Evolutionary conservation across 192 early-diverging fungal species (phyloP).

Genomic region (Podila minutissima): DNA sequence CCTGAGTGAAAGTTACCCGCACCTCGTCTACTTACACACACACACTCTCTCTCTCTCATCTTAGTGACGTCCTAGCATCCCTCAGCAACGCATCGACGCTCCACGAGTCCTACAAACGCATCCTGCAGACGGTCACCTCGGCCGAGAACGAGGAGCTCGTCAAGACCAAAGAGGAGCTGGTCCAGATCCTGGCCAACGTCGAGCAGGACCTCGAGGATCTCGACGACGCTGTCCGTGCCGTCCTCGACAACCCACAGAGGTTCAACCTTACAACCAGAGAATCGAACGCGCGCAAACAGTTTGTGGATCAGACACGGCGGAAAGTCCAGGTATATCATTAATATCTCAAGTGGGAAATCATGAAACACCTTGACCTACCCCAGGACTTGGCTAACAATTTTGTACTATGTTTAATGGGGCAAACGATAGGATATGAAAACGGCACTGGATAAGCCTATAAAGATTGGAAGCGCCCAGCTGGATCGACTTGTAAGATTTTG

Average conservation of each 20-base stretch:
- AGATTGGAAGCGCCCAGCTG: conserved; percentile 37
- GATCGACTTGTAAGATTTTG: conserved; percentile 14
- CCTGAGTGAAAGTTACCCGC: too few relatives aligned
- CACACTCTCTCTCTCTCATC: neutral
- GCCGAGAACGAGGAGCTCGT: conserved; percentile 62
- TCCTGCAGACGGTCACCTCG: conserved; percentile 63
- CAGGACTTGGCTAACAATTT: too few relatives aligned
- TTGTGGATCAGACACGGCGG: conserved; percentile 41
- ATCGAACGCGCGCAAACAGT: conserved; percentile 51
- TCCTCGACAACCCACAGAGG: conserved; percentile 50
- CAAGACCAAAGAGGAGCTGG: conserved; percentile 64
- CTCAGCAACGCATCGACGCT: conserved; percentile 54
- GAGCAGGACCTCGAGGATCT: conserved; percentile 64
- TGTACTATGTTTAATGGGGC: too few relatives aligned
- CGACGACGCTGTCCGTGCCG: conserved; percentile 60
- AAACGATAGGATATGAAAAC: conserved; percentile 36
- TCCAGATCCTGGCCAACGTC: conserved; percentile 47
- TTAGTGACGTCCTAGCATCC: conserved; percentile 56
- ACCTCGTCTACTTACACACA: neutral
- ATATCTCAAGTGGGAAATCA: too few relatives aligned
- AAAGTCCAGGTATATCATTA: conserved; percentile 24
- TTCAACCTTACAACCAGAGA: conserved; percentile 54
- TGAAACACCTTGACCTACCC: too few relatives aligned
- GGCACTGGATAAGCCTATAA: conserved; percentile 39
- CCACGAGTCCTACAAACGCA: conserved; percentile 63